Conservation (phyloP, 495 filamentous ascomycete genomes). For the Lepraria neglecta region DNA sequence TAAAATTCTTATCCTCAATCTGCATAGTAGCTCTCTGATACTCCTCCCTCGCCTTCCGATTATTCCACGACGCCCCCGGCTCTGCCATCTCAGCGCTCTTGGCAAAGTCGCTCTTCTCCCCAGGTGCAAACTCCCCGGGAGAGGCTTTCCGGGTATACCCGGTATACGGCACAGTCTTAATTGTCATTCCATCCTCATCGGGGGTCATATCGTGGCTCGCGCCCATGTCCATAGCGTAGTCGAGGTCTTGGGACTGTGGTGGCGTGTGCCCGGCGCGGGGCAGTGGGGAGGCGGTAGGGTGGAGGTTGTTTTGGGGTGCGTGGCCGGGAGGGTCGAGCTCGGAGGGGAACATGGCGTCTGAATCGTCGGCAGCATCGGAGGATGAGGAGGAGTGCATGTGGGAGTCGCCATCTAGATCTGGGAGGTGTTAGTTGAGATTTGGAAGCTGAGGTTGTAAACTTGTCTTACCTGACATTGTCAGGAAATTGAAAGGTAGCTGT, state of each 20-base stretch:
- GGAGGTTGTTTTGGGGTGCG: slow-evolving; percentile 35
- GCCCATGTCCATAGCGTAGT: slow-evolving; percentile 17
- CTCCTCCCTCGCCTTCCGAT: slow-evolving; percentile 56
- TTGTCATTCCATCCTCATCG: no score
- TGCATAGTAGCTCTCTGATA: slow-evolving; percentile 45
- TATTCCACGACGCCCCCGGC: slow-evolving; percentile 52
- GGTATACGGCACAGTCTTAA: no score
- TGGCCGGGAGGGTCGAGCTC: slow-evolving; percentile 25
- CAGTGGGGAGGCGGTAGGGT: not conserved
- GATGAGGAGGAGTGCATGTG: slow-evolving; percentile 53
- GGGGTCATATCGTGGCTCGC: not conserved
- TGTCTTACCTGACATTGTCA: slow-evolving; percentile 3
- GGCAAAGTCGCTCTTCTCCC: slow-evolving; percentile 16
- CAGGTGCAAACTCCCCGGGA: not conserved
- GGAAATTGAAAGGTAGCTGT: no score
- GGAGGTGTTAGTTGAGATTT: not conserved
- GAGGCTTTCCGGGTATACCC: no score
- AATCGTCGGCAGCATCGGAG: slow-evolving; percentile 35
- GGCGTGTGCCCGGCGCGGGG: slow-evolving; percentile 51
- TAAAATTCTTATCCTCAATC: slow-evolving; percentile 46
- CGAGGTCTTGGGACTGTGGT: slow-evolving; percentile 21
- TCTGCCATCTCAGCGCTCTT: slow-evolving; percentile 27
- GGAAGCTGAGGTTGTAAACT: not conserved
- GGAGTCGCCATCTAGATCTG: slow-evolving; percentile 51
- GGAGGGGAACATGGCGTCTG: slow-evolving; percentile 29